Evolutionary conservation across 257 asterid genomes (phyloP).

Genomic region (Osmanthus fragrans): DNA sequence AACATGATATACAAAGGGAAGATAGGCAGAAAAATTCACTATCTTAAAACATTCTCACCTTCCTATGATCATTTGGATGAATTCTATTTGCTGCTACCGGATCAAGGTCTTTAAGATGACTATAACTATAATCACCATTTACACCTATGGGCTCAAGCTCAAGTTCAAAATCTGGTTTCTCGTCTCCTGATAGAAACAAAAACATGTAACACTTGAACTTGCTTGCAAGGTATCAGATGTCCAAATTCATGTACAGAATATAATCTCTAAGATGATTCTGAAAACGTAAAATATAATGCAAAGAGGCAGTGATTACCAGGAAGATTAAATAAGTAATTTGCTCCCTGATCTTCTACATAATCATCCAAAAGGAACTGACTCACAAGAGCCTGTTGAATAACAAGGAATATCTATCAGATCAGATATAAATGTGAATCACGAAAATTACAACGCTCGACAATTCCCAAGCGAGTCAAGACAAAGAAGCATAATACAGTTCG

Average conservation of each 20-base stretch:
- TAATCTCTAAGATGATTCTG: neutral
- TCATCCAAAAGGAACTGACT: slow-evolving; percentile 81
- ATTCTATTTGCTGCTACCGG: slow-evolving; percentile 85
- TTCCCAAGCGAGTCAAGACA: neutral
- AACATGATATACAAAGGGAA: neutral
- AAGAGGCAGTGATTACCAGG: slow-evolving; percentile 43
- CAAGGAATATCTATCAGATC: slow-evolving; percentile 19
- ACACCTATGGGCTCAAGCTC: slow-evolving; percentile 26
- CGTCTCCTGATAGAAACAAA: slow-evolving; percentile 44
- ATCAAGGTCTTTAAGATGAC: slow-evolving; percentile 68
- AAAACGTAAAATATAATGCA: neutral
- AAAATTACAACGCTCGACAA: slow-evolving; percentile 5
- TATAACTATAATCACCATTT: slow-evolving; percentile 41
- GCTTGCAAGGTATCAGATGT: slow-evolving; percentile 4
- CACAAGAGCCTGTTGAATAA: slow-evolving; percentile 71
- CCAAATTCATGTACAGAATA: slow-evolving; percentile 2
- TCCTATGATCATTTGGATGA: slow-evolving; percentile 90
- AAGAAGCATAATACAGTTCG: neutral
- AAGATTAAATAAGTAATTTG: slow-evolving; percentile 39
- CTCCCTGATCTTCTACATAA: slow-evolving; percentile 51
- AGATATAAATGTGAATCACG: slow-evolving; percentile 10
- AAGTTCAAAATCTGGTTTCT: slow-evolving; percentile 40
- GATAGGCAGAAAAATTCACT: neutral
- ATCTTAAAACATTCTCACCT: slow-evolving; percentile 48
- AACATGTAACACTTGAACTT: slow-evolving; percentile 11